Conservation (phyloP, 352 stramenopile species). For the Elongisporangium prolatum region DNA sequence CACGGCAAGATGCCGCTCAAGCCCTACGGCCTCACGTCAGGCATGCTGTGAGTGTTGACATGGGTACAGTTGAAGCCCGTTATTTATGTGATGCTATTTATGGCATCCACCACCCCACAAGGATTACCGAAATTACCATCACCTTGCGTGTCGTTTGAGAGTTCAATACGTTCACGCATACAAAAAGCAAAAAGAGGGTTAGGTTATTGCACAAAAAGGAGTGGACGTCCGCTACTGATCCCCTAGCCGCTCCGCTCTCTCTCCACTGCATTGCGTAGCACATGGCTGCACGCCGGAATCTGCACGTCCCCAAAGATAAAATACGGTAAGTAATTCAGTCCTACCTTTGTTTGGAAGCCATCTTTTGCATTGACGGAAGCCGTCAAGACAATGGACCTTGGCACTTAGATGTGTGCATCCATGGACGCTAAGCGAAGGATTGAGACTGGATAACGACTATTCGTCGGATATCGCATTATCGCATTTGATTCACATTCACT, state of each 20-base stretch:
- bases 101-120: neutral
- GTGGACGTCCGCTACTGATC: constrained; percentile 3
- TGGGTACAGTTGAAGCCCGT: neutral
- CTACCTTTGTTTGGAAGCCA: neutral
- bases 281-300: neutral
- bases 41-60: constrained; percentile 28
- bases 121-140: neutral
- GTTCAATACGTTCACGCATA: constrained; percentile 1
- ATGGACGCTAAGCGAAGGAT: neutral
- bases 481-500: neutral
- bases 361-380: neutral
- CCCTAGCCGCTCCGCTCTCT: neutral
- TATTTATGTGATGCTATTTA: neutral
- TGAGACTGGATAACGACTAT: neutral
- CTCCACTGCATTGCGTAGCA: neutral
- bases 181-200: neutral
- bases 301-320: neutral
- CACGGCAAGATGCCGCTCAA: constrained; percentile 29
- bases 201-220: neutral
- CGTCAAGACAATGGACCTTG: neutral
- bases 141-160: neutral
- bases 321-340: neutral
- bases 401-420: neutral
- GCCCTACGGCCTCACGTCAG: constrained; percentile 54
- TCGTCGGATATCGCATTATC: neutral